Evolutionary conservation across 2,329 filamentous ascomycete species (phyloP).

Genomic region (Chalara sp.): DNA sequence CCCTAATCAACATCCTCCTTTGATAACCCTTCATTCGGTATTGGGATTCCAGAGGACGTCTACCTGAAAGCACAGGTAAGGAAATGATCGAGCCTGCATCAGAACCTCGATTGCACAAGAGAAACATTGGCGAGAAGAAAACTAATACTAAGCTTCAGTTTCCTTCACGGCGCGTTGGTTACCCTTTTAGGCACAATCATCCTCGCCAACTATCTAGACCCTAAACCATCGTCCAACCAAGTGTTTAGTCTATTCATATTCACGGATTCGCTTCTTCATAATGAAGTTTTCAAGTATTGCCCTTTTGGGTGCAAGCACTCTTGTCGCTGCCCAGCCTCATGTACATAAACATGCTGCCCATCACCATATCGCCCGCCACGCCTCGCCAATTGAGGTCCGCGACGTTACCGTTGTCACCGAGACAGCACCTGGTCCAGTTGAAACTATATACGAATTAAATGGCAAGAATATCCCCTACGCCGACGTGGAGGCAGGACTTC

Average conservation of each 20-base stretch:
- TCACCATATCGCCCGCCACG: constrained; percentile 50
- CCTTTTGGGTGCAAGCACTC: constrained; percentile 32
- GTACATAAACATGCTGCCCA: constrained; percentile 53
- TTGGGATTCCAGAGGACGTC: no score
- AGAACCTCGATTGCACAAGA: not conserved
- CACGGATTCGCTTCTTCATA: constrained; percentile 26
- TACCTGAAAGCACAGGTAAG: not conserved
- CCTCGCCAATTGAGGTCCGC: constrained; percentile 42
- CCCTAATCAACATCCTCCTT: constrained; percentile 2
- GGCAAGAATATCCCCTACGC: constrained; percentile 51
- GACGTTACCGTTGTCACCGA: constrained; percentile 26
- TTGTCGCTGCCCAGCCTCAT: constrained; percentile 46
- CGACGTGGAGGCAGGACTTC: constrained; percentile 66
- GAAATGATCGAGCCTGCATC: not conserved
- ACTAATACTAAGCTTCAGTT: no score
- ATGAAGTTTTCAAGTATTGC: constrained; percentile 27
- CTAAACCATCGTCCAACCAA: constrained; percentile 15
- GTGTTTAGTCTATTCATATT: constrained; percentile 17
- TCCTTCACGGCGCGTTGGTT: no score
- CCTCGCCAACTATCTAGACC: constrained; percentile 10
- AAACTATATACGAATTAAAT: constrained; percentile 66
- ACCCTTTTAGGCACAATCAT: constrained; percentile 1
- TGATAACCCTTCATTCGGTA: no score
- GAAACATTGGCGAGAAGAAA: not conserved
- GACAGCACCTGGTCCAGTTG: constrained; percentile 50